These are phyloP conservation scores for Backusella circina DNA, from an alignment of 192 early-diverging fungal species.

Conservation along the genomic window DNA sequence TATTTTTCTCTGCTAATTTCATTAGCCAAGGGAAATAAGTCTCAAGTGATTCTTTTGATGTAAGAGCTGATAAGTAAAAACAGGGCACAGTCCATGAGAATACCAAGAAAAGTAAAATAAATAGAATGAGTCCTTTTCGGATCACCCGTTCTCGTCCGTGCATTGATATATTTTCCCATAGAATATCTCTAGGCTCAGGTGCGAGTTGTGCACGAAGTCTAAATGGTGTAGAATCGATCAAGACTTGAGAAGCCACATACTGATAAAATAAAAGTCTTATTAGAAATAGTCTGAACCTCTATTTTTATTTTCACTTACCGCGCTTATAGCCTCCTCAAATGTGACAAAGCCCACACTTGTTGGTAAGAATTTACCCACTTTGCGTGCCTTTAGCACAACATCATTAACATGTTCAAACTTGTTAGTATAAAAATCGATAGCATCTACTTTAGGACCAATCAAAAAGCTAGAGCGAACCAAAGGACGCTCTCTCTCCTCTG, in stretches of 20 bases:
- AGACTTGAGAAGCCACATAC: conserved; percentile 63
- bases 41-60: conserved; percentile 56
- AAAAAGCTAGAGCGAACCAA: conserved; percentile 39
- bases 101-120: conserved; percentile 59
- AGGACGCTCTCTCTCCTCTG: conserved; percentile 31
- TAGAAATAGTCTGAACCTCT: neutral
- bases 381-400: conserved; percentile 42
- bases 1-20: conserved; percentile 44
- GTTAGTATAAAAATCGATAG: conserved; percentile 59
- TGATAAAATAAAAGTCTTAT: conserved; percentile 11
- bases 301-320: conserved; percentile 37
- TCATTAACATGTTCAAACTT: conserved; percentile 54
- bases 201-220: conserved; percentile 58
- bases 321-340: conserved; percentile 66
- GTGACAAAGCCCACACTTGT: conserved; percentile 78
- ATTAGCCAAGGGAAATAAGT: conserved; percentile 59
- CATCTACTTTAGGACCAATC: conserved; percentile 62
- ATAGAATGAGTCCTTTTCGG: conserved; percentile 49
- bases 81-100: conserved; percentile 78
- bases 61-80: conserved; percentile 61
- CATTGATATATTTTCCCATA: conserved; percentile 72
- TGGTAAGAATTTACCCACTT: conserved; percentile 36
- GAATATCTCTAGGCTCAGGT: conserved; percentile 74
- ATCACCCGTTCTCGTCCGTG: conserved; percentile 49
- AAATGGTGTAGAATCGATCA: conserved; percentile 63